Conservation (phyloP, 352 stramenopile genomes). For the Phytophthora fragariae region DNA sequence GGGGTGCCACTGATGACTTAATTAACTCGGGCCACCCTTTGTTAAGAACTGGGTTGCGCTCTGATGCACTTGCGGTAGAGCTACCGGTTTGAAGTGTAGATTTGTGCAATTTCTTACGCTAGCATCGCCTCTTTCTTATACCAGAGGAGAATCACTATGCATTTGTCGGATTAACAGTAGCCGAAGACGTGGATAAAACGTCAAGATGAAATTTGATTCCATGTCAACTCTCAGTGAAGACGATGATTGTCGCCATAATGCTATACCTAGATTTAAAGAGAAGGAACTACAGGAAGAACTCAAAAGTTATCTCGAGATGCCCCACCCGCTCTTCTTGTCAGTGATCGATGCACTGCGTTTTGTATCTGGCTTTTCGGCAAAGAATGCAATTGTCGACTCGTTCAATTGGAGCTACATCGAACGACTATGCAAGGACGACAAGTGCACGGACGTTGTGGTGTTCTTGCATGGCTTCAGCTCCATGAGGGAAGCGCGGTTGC, state of each 20-base stretch:
- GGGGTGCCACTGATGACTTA: too few relatives aligned
- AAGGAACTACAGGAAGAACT: not conserved
- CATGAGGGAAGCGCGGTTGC: constrained; percentile 71
- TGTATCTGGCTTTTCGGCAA: constrained; percentile 56
- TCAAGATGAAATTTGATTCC: too few relatives aligned
- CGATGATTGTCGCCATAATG: not conserved
- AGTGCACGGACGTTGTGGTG: constrained; percentile 54
- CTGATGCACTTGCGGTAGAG: too few relatives aligned
- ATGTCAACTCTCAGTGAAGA: not conserved
- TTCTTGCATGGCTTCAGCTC: constrained; percentile 79
- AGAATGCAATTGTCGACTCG: constrained; percentile 49
- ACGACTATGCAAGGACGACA: constrained; percentile 44
- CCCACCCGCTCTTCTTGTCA: constrained; percentile 39
- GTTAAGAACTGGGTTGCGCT: too few relatives aligned
- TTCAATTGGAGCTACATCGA: constrained; percentile 83
- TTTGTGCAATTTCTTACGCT: too few relatives aligned
- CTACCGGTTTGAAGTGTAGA: too few relatives aligned
- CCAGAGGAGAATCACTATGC: too few relatives aligned
- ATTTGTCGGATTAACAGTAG: not conserved
- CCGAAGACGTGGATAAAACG: not conserved
- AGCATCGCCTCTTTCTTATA: too few relatives aligned
- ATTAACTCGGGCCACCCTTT: too few relatives aligned
- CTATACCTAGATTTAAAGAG: not conserved
- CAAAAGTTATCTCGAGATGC: constrained; percentile 13
- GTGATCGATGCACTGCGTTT: constrained; percentile 58